Evolutionary conservation across 2,329 filamentous ascomycete genomes (phyloP).

Genomic region (Stagonosporopsis cucurbitacearum): DNA sequence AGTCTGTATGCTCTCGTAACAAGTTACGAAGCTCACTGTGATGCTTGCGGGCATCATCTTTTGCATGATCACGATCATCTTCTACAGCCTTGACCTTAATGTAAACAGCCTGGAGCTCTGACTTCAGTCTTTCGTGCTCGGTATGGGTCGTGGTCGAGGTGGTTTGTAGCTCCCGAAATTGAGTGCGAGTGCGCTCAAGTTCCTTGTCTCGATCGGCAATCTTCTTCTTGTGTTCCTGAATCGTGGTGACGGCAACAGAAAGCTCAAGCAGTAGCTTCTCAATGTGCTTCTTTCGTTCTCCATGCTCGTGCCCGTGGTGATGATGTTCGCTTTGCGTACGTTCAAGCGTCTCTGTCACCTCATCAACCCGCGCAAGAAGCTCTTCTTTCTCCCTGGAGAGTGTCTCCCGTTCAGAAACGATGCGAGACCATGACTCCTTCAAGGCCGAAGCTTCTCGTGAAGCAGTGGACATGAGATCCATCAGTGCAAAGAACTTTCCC

Average conservation of each 20-base stretch:
- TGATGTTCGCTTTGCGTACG: slow-evolving; percentile 31
- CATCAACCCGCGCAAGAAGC: slow-evolving; percentile 28
- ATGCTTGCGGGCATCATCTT: slow-evolving; percentile 30
- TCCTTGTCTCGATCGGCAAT: slow-evolving; percentile 30
- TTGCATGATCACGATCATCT: slow-evolving; percentile 29
- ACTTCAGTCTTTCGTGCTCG: slow-evolving; percentile 27
- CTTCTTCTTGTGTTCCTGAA: slow-evolving; percentile 35
- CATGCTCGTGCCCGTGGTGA: slow-evolving; percentile 30
- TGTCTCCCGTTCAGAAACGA: slow-evolving; percentile 36
- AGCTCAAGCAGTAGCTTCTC: slow-evolving; percentile 34
- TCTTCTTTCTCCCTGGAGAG: slow-evolving; percentile 30
- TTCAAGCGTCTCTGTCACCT: slow-evolving; percentile 33
- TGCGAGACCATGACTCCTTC: slow-evolving; percentile 35
- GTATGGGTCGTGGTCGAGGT: slow-evolving; percentile 13
- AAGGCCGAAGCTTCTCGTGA: slow-evolving; percentile 33
- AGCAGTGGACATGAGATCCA: slow-evolving; percentile 37
- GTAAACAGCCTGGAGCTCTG: slow-evolving; percentile 26
- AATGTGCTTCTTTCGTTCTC: slow-evolving; percentile 30
- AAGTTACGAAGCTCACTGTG: slow-evolving; percentile 30
- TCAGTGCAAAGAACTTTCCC: slow-evolving; percentile 37
- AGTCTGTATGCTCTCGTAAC: slow-evolving; percentile 31
- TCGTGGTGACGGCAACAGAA: slow-evolving; percentile 24
- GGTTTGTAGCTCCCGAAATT: slow-evolving; percentile 25
- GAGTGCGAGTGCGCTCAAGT: slow-evolving; percentile 24
- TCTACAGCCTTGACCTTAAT: slow-evolving; percentile 28